These are phyloP conservation scores for Durusdinium trenchii DNA, from an alignment of 73 alveolate genomes.

Conservation along the genomic window DNA sequence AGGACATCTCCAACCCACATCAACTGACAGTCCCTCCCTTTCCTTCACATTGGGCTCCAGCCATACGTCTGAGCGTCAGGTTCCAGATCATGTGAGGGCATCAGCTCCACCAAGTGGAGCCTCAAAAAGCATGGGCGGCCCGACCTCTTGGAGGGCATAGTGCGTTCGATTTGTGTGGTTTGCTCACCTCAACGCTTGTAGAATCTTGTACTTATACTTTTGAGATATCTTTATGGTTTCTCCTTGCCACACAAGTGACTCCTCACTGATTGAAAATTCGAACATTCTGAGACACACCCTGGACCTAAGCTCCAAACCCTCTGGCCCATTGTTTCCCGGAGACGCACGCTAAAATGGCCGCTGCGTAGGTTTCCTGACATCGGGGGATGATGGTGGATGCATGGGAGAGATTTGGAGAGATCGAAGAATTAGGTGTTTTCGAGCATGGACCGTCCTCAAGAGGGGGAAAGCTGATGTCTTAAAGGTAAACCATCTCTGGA, in stretches of 20 bases:
- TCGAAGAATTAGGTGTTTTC: too few relatives aligned
- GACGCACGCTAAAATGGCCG: constrained; percentile 39
- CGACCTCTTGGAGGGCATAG: neutral
- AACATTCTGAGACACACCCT: neutral
- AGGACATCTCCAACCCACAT: too few relatives aligned
- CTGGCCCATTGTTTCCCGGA: constrained; percentile 28
- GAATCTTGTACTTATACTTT: neutral
- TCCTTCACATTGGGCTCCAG: neutral
- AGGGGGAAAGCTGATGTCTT: too few relatives aligned
- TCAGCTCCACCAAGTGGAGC: neutral
- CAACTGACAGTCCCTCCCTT: neutral
- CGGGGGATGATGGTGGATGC: too few relatives aligned
- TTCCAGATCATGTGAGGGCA: neutral
- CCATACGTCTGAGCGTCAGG: constrained; percentile 42
- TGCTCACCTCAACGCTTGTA: too few relatives aligned
- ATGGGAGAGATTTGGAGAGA: too few relatives aligned
- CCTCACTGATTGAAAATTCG: neutral
- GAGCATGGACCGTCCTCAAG: too few relatives aligned
- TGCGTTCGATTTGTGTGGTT: neutral
- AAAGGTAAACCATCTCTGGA: too few relatives aligned
- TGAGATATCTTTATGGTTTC: neutral
- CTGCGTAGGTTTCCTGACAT: constrained; percentile 43
- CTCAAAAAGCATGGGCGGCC: neutral
- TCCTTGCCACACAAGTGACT: neutral
- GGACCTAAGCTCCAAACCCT: neutral